Evolutionary conservation across 2,329 filamentous ascomycete genomes (phyloP).

Genomic region (Neurospora sp.): DNA sequence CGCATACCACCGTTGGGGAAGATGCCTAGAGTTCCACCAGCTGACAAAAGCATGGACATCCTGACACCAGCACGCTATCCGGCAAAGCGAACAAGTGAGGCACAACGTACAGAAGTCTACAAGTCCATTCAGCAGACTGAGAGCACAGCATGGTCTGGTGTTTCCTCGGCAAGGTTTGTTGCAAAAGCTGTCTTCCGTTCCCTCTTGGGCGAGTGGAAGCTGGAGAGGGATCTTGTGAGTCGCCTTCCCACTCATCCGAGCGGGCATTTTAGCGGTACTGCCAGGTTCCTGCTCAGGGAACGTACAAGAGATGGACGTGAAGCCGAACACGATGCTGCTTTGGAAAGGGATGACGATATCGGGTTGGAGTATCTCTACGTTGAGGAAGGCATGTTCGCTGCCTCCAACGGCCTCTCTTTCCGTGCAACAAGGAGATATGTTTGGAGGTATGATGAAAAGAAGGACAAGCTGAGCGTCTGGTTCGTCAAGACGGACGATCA

Average conservation of each 20-base stretch:
- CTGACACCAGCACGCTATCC: conserved; percentile 47
- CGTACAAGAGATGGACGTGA: conserved; percentile 44
- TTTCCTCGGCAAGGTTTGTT: conserved; percentile 41
- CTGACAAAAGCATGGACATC: conserved; percentile 38
- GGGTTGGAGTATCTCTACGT: conserved; percentile 57
- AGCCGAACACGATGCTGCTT: conserved; percentile 17
- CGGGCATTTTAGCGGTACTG: conserved; percentile 54
- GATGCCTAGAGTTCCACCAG: conserved; percentile 30
- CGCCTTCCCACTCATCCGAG: conserved; percentile 47
- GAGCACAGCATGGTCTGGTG: conserved; percentile 29
- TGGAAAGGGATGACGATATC: conserved; percentile 20
- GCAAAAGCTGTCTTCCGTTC: conserved; percentile 59
- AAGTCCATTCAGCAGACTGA: conserved; percentile 37
- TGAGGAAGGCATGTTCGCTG: conserved; percentile 55
- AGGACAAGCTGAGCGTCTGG: conserved; percentile 59
- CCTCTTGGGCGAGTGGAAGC: conserved; percentile 59
- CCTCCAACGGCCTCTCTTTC: conserved; percentile 45
- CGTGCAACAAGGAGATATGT: conserved; percentile 57
- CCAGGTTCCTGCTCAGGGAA: conserved; percentile 51
- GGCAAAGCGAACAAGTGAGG: conserved; percentile 29
- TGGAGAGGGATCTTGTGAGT: conserved; percentile 47
- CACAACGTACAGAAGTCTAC: conserved; percentile 28
- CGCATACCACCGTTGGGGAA: conserved; percentile 25
- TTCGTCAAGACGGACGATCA: conserved; percentile 57
- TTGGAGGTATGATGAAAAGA: conserved; percentile 56